Conservation (phyloP, 805 yeast species). For the Nakazawaea ishiwadae region DNA sequence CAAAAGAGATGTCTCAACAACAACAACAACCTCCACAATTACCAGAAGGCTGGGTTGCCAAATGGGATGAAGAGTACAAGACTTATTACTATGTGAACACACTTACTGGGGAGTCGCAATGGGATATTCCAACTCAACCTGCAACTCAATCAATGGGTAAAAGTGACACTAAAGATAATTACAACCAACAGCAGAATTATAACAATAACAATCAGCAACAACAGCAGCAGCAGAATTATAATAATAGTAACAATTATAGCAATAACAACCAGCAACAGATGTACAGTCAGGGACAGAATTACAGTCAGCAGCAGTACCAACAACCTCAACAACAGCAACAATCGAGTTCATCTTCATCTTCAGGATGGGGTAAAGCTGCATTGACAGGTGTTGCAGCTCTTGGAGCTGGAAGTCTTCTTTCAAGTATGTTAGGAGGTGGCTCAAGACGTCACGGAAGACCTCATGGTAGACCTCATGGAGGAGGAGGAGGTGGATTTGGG, state of each 20-base stretch:
- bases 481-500: background rate
- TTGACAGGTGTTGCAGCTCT: constrained; percentile 12
- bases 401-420: constrained; percentile 3
- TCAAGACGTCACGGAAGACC: constrained; percentile 1
- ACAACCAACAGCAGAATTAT: background rate
- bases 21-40: constrained; percentile 15
- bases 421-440: background rate
- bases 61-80: constrained; percentile 29
- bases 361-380: constrained; percentile 7
- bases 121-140: constrained; percentile 22
- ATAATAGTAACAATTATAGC: constrained; percentile 6
- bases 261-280: constrained; percentile 9
- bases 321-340: constrained; percentile 16
- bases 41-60: constrained; percentile 31
- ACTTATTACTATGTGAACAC: constrained; percentile 25
- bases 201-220: constrained; percentile 7
- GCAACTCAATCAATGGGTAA: background rate
- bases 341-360: constrained; percentile 8
- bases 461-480: constrained; percentile 4
- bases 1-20: too few relatives aligned
- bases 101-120: constrained; percentile 25
- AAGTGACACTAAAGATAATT: background rate
- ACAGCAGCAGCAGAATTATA: background rate
- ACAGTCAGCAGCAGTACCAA: constrained; percentile 26
- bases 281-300: constrained; percentile 49